phyloP scores from a whole-genome alignment of 208 protist genomes.

The Novymonas esmeraldas region DNA sequence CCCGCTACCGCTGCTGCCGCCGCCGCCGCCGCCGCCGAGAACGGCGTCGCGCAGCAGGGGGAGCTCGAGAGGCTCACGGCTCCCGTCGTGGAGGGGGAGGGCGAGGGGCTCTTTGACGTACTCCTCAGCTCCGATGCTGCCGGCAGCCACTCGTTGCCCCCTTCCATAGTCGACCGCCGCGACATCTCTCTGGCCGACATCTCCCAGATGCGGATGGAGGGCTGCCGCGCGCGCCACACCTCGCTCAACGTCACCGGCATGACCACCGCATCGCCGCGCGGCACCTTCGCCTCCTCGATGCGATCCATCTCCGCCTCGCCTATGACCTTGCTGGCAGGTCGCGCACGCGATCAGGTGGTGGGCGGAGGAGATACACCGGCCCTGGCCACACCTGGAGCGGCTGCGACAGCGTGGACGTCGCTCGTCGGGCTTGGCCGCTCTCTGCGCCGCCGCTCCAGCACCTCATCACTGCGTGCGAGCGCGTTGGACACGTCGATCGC shows the following conservation, averaged over 20 bases:
- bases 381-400: not conserved
- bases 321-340: not conserved
- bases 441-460: slow-evolving; percentile 2
- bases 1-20: not conserved
- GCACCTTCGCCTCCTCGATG: slow-evolving; percentile 8
- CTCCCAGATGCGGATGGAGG: slow-evolving; percentile 45
- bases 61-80: no score
- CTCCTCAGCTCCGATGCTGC: no score
- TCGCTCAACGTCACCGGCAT: slow-evolving; percentile 1
- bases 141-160: not conserved
- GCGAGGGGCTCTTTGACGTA: no score
- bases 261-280: not conserved
- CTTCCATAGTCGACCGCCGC: slow-evolving; percentile 12
- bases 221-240: slow-evolving; percentile 34
- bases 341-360: not conserved
- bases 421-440: not conserved
- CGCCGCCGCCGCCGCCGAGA: not conserved
- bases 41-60: not conserved
- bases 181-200: slow-evolving; percentile 37
- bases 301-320: slow-evolving; percentile 1
- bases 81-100: no score
- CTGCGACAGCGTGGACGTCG: not conserved
- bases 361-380: not conserved
- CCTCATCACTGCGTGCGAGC: slow-evolving; percentile 9
- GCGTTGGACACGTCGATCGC: slow-evolving; percentile 45